Percentiles rank a stretch among this genome's conserved stretches.
phyloP scores from a whole-genome alignment of 2,329 filamentous ascomycete genomes.

The Grosmannia penicillata region DNA sequence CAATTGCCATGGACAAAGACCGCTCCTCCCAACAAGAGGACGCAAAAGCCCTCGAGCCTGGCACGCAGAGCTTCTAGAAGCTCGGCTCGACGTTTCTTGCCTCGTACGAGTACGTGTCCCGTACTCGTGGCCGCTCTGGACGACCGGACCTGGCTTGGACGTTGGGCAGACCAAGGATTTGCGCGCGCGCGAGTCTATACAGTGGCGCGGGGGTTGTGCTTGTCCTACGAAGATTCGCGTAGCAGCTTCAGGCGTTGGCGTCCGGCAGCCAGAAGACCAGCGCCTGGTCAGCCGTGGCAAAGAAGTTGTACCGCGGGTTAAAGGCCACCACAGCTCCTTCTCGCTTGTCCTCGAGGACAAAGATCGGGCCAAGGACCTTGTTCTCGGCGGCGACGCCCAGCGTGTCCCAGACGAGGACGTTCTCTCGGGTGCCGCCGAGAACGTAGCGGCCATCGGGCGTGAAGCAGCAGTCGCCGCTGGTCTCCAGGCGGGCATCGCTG shows the following conservation, averaged over 20 bases:
- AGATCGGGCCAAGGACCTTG: slow-evolving; percentile 46
- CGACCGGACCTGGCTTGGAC: too few species aligned
- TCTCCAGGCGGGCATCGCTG: slow-evolving; percentile 26
- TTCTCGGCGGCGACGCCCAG: slow-evolving; percentile 38
- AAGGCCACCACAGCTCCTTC: slow-evolving; percentile 66
- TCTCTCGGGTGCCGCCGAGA: slow-evolving; percentile 60
- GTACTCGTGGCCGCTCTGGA: too few species aligned
- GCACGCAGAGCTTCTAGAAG: too few species aligned
- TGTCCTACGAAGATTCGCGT: not conserved
- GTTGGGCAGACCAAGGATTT: too few species aligned
- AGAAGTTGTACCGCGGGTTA: slow-evolving; percentile 83
- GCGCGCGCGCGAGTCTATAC: too few species aligned
- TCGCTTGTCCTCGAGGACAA: slow-evolving; percentile 50
- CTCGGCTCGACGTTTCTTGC: too few species aligned
- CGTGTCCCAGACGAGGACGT: slow-evolving; percentile 78
- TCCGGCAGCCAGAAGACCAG: slow-evolving; percentile 67
- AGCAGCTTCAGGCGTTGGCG: slow-evolving; percentile 28
- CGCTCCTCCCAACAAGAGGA: too few species aligned
- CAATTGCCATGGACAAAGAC: too few species aligned
- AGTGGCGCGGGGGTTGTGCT: too few species aligned
- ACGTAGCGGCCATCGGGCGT: slow-evolving; percentile 81
- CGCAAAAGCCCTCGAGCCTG: too few species aligned
- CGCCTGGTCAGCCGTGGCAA: slow-evolving; percentile 81
- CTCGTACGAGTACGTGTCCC: too few species aligned
- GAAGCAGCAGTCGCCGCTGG: slow-evolving; percentile 72